Conservation (phyloP, 192 early-diverging fungal genomes). For the Diversispora eburnea region DNA sequence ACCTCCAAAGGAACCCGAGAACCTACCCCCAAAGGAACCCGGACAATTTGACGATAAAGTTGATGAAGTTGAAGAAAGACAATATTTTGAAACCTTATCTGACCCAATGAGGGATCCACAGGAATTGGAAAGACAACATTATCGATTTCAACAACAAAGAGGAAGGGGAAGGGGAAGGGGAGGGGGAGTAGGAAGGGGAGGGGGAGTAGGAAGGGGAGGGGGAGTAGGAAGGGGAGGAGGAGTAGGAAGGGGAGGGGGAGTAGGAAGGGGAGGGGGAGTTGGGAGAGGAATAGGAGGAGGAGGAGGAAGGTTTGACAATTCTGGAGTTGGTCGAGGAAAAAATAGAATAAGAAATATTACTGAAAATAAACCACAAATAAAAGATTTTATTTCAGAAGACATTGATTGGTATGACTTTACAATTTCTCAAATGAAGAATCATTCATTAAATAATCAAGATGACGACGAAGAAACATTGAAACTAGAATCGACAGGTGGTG, state of each 20-base stretch:
- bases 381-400: background rate
- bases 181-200: too few relatives aligned
- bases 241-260: too few relatives aligned
- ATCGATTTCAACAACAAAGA: too few relatives aligned
- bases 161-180: too few relatives aligned
- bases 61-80: background rate
- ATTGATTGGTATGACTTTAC: slow-evolving; percentile 5
- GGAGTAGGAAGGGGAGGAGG: too few relatives aligned
- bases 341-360: too few relatives aligned
- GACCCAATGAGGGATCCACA: background rate
- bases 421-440: background rate
- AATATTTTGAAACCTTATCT: background rate
- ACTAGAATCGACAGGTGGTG: background rate
- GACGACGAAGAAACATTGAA: background rate
- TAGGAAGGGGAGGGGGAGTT: too few relatives aligned
- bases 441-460: background rate
- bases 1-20: background rate
- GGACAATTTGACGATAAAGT: background rate
- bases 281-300: too few relatives aligned
- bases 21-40: background rate
- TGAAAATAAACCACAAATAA: background rate
- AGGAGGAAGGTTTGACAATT: too few relatives aligned
- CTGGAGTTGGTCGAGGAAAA: too few relatives aligned
- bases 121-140: too few relatives aligned
- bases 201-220: too few relatives aligned